A percentile compares a stretch with the other conserved stretches of the same genome.
These are phyloP conservation scores for Coprinopsis cinerea DNA, from an alignment of 768 basidiomycete genomes.

Conservation along the genomic window DNA sequence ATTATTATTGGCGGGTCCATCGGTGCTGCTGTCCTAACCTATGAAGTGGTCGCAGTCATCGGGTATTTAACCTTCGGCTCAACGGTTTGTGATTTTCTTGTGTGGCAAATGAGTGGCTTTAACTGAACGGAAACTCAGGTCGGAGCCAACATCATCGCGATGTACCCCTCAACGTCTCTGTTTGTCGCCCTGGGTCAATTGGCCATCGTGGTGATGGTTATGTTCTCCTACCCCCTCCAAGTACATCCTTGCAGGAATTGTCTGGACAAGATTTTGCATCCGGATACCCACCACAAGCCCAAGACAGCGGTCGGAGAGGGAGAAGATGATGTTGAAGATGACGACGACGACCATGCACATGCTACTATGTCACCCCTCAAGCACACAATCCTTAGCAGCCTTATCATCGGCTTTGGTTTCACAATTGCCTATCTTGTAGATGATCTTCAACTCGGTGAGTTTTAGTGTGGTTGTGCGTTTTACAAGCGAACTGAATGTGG, in stretches of 20 bases:
- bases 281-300: slow-evolving; percentile 20
- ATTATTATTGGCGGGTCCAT: slow-evolving; percentile 83
- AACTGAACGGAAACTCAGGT: slow-evolving; percentile 48
- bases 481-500: slow-evolving; percentile 2
- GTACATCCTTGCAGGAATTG: slow-evolving; percentile 91
- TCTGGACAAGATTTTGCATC: slow-evolving; percentile 81
- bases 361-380: slow-evolving; percentile 63
- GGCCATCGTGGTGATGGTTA: slow-evolving; percentile 85
- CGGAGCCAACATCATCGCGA: slow-evolving; percentile 88
- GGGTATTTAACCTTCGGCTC: slow-evolving; percentile 94
- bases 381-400: slow-evolving; percentile 63
- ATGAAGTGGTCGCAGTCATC: slow-evolving; percentile 83
- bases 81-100: slow-evolving; percentile 40
- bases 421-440: slow-evolving; percentile 73
- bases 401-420: slow-evolving; percentile 61
- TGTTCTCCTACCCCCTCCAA: slow-evolving; percentile 93
- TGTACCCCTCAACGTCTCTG: slow-evolving; percentile 86
- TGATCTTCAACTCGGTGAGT: slow-evolving; percentile 69
- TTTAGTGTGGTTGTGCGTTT: slow-evolving; percentile 5
- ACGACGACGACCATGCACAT: slow-evolving; percentile 49
- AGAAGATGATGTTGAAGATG: slow-evolving; percentile 40
- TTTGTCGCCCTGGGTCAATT: slow-evolving; percentile 92
- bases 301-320: slow-evolving; percentile 28
- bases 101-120: background rate
- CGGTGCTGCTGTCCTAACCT: slow-evolving; percentile 74